phyloP scores from a whole-genome alignment of 2,329 filamentous ascomycete species.

The Podosphaera aphanis region DNA sequence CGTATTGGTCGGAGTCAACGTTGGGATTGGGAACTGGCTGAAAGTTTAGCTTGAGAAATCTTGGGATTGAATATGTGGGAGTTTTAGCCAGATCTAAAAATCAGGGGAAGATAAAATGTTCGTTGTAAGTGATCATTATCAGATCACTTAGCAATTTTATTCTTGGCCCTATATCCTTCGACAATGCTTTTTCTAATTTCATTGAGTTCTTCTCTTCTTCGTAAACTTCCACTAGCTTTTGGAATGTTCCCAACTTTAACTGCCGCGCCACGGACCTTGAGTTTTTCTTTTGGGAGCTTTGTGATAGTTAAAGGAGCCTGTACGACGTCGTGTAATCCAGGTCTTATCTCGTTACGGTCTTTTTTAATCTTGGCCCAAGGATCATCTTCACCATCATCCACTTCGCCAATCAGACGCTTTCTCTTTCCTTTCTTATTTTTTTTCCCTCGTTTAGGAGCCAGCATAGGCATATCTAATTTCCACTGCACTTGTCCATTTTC shows the following conservation, averaged over 20 bases:
- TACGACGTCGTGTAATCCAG: conserved; percentile 18
- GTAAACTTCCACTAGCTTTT: conserved; percentile 43
- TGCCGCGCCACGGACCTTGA: conserved; percentile 31
- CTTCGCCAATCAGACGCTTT: conserved; percentile 21
- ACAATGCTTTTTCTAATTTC: conserved; percentile 46
- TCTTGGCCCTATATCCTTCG: conserved; percentile 47
- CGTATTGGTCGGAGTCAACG: no score
- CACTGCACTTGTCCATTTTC: conserved; percentile 24
- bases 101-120: no score
- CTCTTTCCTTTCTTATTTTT: conserved; percentile 12
- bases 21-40: no score
- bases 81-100: no score
- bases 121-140: not conserved
- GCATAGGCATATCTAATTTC: conserved; percentile 29
- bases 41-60: no score
- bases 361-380: conserved; percentile 15
- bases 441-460: conserved; percentile 15
- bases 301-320: conserved; percentile 15
- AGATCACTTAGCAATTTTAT: conserved; percentile 24
- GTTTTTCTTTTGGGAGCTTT: conserved; percentile 15
- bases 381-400: conserved; percentile 15
- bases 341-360: conserved; percentile 12
- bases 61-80: no score
- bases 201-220: conserved; percentile 50
- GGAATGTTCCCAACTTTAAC: conserved; percentile 48